These are phyloP conservation scores for Crassisporium funariophilum DNA, from an alignment of 768 basidiomycete genomes.

Conservation along the genomic window DNA sequence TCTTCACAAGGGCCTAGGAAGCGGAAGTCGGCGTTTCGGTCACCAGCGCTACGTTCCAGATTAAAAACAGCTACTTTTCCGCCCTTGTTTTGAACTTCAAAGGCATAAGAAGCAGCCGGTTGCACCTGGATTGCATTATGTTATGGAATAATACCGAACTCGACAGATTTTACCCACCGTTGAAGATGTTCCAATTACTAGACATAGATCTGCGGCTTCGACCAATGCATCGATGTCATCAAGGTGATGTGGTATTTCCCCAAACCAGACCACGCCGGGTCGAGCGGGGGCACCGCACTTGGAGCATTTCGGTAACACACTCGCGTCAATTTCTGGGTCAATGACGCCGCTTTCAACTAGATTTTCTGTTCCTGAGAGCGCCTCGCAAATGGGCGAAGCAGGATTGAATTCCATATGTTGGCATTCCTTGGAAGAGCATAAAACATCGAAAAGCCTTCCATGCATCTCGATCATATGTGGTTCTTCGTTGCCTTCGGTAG, in stretches of 20 bases:
- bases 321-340: conserved; percentile 39
- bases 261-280: conserved; percentile 64
- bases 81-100: conserved; percentile 32
- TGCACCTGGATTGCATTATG: conserved; percentile 48
- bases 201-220: conserved; percentile 47
- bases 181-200: conserved; percentile 60
- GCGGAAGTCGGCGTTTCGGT: conserved; percentile 48
- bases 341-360: conserved; percentile 34
- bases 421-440: conserved; percentile 48
- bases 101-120: conserved; percentile 43
- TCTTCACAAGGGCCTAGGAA: conserved; percentile 54
- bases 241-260: conserved; percentile 43
- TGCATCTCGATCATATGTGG: conserved; percentile 61
- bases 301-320: conserved; percentile 45
- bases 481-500: conserved; percentile 19
- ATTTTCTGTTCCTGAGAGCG: conserved; percentile 45
- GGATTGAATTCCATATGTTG: conserved; percentile 40
- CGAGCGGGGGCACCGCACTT: conserved; percentile 45
- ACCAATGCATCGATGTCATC: conserved; percentile 43
- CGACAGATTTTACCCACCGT: too few species aligned
- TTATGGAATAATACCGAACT: too few species aligned
- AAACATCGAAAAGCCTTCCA: conserved; percentile 55
- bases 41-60: conserved; percentile 35
- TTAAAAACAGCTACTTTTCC: conserved; percentile 46
- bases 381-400: conserved; percentile 46